A percentile compares a stretch with the other conserved stretches of the same genome.
Evolutionary conservation across 352 stramenopile species (phyloP).

Genomic region (Phytophthora tentaculata): DNA sequence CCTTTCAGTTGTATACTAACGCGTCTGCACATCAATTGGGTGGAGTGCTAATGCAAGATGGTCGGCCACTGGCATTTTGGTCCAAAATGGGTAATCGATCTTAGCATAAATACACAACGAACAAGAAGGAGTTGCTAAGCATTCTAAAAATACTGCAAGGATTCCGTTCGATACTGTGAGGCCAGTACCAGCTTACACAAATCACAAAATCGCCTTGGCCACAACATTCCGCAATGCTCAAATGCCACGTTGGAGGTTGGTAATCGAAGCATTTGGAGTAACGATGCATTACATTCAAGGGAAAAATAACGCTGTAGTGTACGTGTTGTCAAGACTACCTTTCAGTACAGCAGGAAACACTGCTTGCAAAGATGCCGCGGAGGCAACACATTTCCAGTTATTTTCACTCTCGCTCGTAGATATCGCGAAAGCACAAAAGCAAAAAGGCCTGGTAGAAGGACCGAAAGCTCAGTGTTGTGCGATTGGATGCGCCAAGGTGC

Average conservation of each 20-base stretch:
- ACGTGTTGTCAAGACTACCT: background rate
- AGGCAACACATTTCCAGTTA: background rate
- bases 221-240: background rate
- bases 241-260: background rate
- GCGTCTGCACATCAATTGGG: constrained; percentile 6
- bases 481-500: constrained; percentile 2
- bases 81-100: background rate
- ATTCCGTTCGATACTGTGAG: background rate
- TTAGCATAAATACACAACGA: constrained; percentile 4
- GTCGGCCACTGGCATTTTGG: background rate
- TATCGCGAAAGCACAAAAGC: background rate
- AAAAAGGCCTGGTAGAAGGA: background rate
- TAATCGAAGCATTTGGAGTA: background rate
- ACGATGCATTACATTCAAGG: background rate
- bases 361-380: background rate
- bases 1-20: constrained; percentile 10
- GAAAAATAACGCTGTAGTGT: background rate
- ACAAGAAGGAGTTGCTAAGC: background rate
- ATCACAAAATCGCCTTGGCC: background rate
- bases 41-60: background rate
- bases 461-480: background rate
- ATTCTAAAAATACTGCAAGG: background rate
- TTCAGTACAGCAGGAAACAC: background rate
- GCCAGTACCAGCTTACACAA: background rate
- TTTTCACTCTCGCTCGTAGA: constrained; percentile 4